phyloP scores from a whole-genome alignment of 2,329 filamentous ascomycete species.

The Ramichloridium luteum region DNA sequence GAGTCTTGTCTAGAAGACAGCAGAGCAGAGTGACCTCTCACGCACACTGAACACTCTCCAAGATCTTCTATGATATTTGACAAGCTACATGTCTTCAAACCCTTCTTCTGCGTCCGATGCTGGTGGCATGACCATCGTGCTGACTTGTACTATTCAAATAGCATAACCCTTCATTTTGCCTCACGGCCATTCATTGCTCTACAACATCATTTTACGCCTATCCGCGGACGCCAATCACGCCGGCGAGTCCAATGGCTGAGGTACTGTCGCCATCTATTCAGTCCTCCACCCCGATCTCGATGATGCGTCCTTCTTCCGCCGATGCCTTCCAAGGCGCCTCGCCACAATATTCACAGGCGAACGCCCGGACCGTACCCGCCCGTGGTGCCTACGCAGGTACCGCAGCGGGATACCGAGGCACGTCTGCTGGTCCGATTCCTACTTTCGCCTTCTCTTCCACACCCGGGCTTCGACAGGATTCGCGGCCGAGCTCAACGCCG shows the following conservation, averaged over 20 bases:
- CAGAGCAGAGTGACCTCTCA: no score
- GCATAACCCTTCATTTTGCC: no score
- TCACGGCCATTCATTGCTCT: no score
- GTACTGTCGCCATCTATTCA: conserved; percentile 38
- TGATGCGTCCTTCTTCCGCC: conserved; percentile 36
- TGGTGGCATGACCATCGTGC: no score
- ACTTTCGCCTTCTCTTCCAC: conserved; percentile 40
- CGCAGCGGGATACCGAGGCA: conserved; percentile 30
- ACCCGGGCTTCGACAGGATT: conserved; percentile 45
- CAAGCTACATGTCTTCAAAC: no score
- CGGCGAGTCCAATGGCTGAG: conserved; percentile 26
- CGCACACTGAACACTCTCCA: no score
- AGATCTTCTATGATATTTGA: no score
- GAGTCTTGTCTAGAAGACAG: no score
- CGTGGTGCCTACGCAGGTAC: conserved; percentile 33
- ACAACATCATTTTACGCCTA: no score
- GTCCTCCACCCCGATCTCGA: conserved; percentile 36
- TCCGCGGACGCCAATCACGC: background rate
- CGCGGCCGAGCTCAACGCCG: conserved; percentile 43
- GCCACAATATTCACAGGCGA: conserved; percentile 24
- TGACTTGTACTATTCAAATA: no score
- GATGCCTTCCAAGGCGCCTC: conserved; percentile 34
- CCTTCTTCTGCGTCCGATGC: no score
- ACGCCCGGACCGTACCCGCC: conserved; percentile 28
- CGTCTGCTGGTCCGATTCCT: conserved; percentile 34